phyloP scores from a whole-genome alignment of 768 basidiomycete genomes.

The Tricholoma furcatifolium region DNA sequence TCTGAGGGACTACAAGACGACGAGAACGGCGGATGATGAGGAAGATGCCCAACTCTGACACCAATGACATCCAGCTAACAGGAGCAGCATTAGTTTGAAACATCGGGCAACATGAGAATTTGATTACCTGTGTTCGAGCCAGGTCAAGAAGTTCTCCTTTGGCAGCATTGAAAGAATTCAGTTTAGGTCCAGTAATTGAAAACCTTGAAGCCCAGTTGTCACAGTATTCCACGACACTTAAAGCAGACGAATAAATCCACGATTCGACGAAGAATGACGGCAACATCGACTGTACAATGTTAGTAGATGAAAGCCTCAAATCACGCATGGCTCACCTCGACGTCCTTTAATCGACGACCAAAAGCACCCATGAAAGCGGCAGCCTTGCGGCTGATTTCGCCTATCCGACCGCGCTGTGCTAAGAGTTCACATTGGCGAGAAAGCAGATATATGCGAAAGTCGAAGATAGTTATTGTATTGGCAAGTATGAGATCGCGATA shows the following conservation, averaged over 20 bases:
- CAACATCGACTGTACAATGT: conserved; percentile 30
- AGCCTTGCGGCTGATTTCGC: conserved; percentile 71
- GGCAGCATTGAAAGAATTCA: conserved; percentile 62
- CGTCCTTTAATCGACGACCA: conserved; percentile 69
- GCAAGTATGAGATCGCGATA: conserved; percentile 88
- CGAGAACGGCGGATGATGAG: conserved; percentile 44
- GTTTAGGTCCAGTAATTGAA: conserved; percentile 44
- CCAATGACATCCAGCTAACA: conserved; percentile 84
- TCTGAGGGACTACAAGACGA: conserved; percentile 18
- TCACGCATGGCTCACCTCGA: conserved; percentile 61
- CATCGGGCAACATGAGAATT: not conserved
- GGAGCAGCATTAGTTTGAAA: conserved; percentile 1
- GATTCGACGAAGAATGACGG: conserved; percentile 81
- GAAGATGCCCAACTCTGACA: conserved; percentile 68
- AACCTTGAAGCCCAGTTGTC: conserved; percentile 63
- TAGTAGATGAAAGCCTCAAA: not conserved
- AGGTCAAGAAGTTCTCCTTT: conserved; percentile 90
- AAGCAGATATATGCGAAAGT: conserved; percentile 89
- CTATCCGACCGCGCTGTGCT: conserved; percentile 62
- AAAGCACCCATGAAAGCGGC: conserved; percentile 76
- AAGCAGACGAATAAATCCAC: conserved; percentile 90
- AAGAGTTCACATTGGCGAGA: conserved; percentile 81
- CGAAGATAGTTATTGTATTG: conserved; percentile 91
- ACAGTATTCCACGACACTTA: conserved; percentile 80
- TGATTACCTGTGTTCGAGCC: conserved; percentile 78